These are phyloP conservation scores for Elsinoe fawcettii DNA, from an alignment of 2,329 filamentous ascomycete genomes.

Conservation along the genomic window DNA sequence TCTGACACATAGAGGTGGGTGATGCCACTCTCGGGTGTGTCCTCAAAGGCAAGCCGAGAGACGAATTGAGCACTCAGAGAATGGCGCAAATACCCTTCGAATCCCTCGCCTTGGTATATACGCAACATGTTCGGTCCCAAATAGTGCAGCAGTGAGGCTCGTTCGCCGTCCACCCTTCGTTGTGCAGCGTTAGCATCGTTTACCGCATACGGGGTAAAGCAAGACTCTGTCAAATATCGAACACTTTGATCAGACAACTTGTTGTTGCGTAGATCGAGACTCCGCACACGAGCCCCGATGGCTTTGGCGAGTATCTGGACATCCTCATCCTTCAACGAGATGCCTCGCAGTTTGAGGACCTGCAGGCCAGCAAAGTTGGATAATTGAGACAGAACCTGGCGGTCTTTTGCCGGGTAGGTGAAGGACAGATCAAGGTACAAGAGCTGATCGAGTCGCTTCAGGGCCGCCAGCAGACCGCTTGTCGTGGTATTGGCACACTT, in stretches of 20 bases:
- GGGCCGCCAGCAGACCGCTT: conserved; percentile 43
- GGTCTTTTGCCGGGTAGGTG: conserved; percentile 27
- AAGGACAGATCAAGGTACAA: conserved; percentile 53
- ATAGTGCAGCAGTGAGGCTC: conserved; percentile 29
- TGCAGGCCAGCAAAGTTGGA: conserved; percentile 44
- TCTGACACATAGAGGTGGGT: conserved; percentile 54
- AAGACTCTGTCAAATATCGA: conserved; percentile 44
- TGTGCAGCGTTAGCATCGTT: conserved; percentile 15
- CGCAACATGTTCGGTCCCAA: conserved; percentile 33
- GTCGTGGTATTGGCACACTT: conserved; percentile 53
- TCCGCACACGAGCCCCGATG: conserved; percentile 46
- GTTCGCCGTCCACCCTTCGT: conserved; percentile 12
- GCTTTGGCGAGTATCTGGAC: conserved; percentile 45
- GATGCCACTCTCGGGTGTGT: conserved; percentile 47
- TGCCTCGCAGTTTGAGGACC: conserved; percentile 48
- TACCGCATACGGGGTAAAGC: conserved; percentile 30
- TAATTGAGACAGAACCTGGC: conserved; percentile 40
- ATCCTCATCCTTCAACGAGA: conserved; percentile 48
- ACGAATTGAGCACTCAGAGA: conserved; percentile 44
- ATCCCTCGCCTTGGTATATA: conserved; percentile 38
- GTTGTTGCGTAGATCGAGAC: conserved; percentile 52
- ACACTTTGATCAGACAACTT: conserved; percentile 49
- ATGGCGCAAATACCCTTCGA: conserved; percentile 46
- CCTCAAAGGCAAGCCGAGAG: conserved; percentile 48
- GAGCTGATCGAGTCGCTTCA: conserved; percentile 47